phyloP scores from a whole-genome alignment of 2,329 filamentous ascomycete species.

The Purpureocillium lavendulum region DNA sequence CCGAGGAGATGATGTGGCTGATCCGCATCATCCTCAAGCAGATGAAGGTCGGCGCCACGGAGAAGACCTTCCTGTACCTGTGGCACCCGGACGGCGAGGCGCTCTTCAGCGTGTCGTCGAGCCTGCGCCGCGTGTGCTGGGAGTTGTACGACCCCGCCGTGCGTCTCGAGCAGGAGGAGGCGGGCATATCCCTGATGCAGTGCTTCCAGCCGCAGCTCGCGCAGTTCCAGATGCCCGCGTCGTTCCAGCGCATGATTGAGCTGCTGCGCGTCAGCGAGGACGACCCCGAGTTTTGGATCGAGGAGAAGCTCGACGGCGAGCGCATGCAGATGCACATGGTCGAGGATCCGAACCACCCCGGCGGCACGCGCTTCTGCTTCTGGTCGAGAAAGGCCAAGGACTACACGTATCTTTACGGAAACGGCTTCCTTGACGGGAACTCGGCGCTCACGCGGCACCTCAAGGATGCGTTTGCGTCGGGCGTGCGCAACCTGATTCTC shows the following conservation, averaged over 20 bases:
- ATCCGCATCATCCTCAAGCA: slow-evolving; percentile 86
- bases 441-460: slow-evolving; percentile 76
- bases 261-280: slow-evolving; percentile 57
- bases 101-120: slow-evolving; percentile 86
- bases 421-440: slow-evolving; percentile 62
- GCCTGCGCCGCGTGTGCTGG: slow-evolving; percentile 86
- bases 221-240: slow-evolving; percentile 75
- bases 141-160: slow-evolving; percentile 69
- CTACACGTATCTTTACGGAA: slow-evolving; percentile 89
- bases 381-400: slow-evolving; percentile 97
- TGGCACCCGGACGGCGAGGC: slow-evolving; percentile 74
- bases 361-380: slow-evolving; percentile 70
- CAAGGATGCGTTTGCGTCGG: slow-evolving; percentile 64
- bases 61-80: slow-evolving; percentile 77
- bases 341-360: slow-evolving; percentile 56
- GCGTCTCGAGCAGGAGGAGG: slow-evolving; percentile 66
- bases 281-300: slow-evolving; percentile 83
- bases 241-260: slow-evolving; percentile 70
- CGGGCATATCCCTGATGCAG: slow-evolving; percentile 75
- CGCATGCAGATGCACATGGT: slow-evolving; percentile 94
- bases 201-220: slow-evolving; percentile 96
- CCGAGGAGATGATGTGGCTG: slow-evolving; percentile 89
- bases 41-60: slow-evolving; percentile 67
- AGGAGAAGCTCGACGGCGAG: slow-evolving; percentile 96
- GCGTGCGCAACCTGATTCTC: slow-evolving; percentile 79